phyloP scores from a whole-genome alignment of 208 protist species.

The Trypanosomatidae sp. region DNA sequence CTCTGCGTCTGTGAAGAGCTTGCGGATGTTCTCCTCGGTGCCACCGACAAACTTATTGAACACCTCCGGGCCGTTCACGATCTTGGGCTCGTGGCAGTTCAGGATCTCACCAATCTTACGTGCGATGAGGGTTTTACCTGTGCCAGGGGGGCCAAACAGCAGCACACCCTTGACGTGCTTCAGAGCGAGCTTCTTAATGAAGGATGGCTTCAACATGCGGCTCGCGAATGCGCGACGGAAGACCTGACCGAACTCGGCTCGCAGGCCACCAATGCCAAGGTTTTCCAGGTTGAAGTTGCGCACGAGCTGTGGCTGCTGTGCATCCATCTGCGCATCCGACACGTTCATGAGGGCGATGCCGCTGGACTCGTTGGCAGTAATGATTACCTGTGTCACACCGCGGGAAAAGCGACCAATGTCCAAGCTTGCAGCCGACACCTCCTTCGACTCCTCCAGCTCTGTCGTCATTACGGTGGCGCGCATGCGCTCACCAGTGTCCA shows the following conservation, averaged over 20 bases:
- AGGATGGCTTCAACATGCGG: constrained; percentile 94
- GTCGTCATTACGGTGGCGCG: constrained; percentile 45
- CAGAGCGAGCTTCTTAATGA: constrained; percentile 96
- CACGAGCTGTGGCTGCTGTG: constrained; percentile 76
- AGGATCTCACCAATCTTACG: constrained; percentile 99
- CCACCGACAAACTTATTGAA: constrained; percentile 99
- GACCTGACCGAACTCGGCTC: constrained; percentile 96
- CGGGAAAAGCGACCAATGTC: constrained; percentile 42
- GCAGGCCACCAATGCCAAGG: constrained; percentile 97
- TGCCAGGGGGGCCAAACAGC: constrained; percentile 98
- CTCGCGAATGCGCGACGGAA: constrained; percentile 99
- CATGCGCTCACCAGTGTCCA: constrained; percentile 49
- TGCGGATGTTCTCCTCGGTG: constrained; percentile 99
- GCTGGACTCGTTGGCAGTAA: constrained; percentile 51
- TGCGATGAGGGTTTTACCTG: constrained; percentile 99
- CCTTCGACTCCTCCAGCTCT: constrained; percentile 18
- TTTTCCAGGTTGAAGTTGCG: constrained; percentile 91
- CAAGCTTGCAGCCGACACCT: constrained; percentile 8
- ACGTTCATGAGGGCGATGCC: constrained; percentile 76
- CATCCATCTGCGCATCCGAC: constrained; percentile 77
- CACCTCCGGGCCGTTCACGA: constrained; percentile 98
- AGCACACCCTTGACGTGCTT: constrained; percentile 99
- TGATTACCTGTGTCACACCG: constrained; percentile 41
- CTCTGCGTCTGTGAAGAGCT: constrained; percentile 99
- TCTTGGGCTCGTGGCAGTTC: constrained; percentile 96